Evolutionary conservation across 192 early-diverging fungal species (phyloP).

Genomic region (Lunasporangiospora selenospora): DNA sequence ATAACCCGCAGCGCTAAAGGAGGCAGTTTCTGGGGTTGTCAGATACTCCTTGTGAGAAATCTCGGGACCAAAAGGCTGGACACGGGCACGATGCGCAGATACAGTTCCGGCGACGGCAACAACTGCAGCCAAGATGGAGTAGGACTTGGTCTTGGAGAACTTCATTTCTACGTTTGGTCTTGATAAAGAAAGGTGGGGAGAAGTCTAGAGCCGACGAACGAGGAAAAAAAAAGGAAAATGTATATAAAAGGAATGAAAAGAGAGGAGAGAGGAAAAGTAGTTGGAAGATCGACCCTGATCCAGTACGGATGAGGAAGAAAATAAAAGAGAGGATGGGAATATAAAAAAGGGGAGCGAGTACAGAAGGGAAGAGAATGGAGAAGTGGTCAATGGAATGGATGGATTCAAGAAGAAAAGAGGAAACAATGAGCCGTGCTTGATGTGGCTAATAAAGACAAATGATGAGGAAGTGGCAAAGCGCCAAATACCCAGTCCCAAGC

Average conservation of each 20-base stretch:
- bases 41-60: conserved; percentile 32
- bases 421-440: not conserved
- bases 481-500: too few species aligned
- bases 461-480: conserved; percentile 1
- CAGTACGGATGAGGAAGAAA: not conserved
- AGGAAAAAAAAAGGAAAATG: not conserved
- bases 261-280: too few species aligned
- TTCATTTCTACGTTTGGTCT: conserved; percentile 27
- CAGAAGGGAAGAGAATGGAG: not conserved
- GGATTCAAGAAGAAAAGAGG: not conserved
- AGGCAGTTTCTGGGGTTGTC: conserved; percentile 2
- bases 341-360: not conserved
- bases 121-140: conserved; percentile 24
- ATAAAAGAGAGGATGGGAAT: not conserved
- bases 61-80: conserved; percentile 50
- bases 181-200: not conserved
- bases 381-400: not conserved
- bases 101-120: conserved; percentile 17
- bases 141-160: conserved; percentile 36
- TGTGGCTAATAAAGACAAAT: not conserved
- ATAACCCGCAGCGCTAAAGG: not conserved
- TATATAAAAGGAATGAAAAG: too few species aligned
- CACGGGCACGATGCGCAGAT: conserved; percentile 25
- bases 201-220: not conserved
- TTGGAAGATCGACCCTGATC: too few species aligned